A percentile compares a stretch with the other conserved stretches of the same genome.
phyloP scores from a whole-genome alignment of 805 yeast genomes.

The Spathaspora gorwiae region DNA sequence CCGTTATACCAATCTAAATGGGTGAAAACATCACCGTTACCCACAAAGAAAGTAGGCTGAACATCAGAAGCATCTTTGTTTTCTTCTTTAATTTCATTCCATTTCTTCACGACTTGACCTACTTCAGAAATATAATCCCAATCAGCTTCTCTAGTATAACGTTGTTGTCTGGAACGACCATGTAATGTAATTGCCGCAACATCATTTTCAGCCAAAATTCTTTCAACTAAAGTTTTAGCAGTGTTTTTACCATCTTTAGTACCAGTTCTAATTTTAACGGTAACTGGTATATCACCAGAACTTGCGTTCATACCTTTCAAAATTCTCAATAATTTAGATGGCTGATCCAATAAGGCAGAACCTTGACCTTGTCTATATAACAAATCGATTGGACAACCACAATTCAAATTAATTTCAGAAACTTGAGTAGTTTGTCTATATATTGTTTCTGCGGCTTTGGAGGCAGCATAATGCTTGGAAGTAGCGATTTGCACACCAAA shows the following conservation, averaged over 20 bases:
- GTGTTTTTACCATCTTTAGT: slow-evolving; percentile 77
- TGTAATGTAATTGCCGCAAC: slow-evolving; percentile 90
- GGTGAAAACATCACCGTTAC: slow-evolving; percentile 90
- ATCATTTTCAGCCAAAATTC: slow-evolving; percentile 73
- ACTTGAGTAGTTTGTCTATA: slow-evolving; percentile 53
- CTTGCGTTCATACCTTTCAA: slow-evolving; percentile 84
- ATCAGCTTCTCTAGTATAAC: slow-evolving; percentile 87
- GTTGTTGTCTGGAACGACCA: slow-evolving; percentile 94
- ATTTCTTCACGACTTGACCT: slow-evolving; percentile 61
- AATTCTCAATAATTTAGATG: slow-evolving; percentile 72
- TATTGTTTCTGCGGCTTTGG: slow-evolving; percentile 84
- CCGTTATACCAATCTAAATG: slow-evolving; percentile 85
- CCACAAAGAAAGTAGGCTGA: slow-evolving; percentile 75
- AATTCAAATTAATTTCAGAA: slow-evolving; percentile 85
- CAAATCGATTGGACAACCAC: slow-evolving; percentile 97
- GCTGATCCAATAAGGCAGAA: slow-evolving; percentile 85
- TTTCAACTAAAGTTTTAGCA: slow-evolving; percentile 72
- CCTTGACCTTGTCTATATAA: slow-evolving; percentile 96
- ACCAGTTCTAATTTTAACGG: slow-evolving; percentile 91
- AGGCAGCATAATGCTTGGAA: slow-evolving; percentile 87
- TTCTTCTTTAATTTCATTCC: slow-evolving; percentile 52
- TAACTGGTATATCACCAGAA: slow-evolving; percentile 86
- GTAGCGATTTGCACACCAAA: slow-evolving; percentile 94
- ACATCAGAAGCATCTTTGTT: slow-evolving; percentile 54
- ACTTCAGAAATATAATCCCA: slow-evolving; percentile 85